phyloP scores from a whole-genome alignment of 2,329 filamentous ascomycete genomes.

The Xylogone sp. region DNA sequence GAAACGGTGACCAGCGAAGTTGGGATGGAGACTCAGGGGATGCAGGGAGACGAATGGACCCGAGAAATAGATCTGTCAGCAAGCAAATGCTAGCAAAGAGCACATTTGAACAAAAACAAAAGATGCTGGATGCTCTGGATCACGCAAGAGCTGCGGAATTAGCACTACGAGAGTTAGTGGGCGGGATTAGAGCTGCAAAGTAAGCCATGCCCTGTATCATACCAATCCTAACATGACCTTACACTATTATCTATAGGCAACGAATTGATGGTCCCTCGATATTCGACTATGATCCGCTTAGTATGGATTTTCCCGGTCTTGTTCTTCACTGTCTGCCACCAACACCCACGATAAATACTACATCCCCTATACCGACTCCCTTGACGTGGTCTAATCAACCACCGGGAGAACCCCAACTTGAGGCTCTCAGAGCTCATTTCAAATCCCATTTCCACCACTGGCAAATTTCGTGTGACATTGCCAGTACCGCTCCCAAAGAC shows the following conservation, averaged over 20 bases:
- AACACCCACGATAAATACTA: conserved; percentile 73
- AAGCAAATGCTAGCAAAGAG: conserved; percentile 44
- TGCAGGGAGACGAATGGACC: conserved; percentile 25
- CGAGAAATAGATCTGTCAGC: conserved; percentile 37
- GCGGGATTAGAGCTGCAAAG: conserved; percentile 80
- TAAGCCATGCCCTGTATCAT: conserved; percentile 40
- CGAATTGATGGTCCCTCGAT: conserved; percentile 54
- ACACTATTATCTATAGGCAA: conserved; percentile 35
- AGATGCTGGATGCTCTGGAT: conserved; percentile 67
- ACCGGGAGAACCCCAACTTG: conserved; percentile 69
- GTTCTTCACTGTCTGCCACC: conserved; percentile 77
- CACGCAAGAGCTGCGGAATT: conserved; percentile 81
- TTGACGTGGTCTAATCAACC: conserved; percentile 79
- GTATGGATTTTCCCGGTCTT: conserved; percentile 81
- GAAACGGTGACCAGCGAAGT: conserved; percentile 37
- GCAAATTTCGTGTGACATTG: conserved; percentile 50
- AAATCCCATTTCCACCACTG: conserved; percentile 63
- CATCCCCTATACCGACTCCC: conserved; percentile 72
- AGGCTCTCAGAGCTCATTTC: conserved; percentile 66
- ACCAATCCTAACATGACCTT: conserved; percentile 6
- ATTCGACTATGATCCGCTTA: conserved; percentile 79
- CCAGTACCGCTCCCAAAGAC: conserved; percentile 45
- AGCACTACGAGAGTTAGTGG: conserved; percentile 77
- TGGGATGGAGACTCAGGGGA: conserved; percentile 31
- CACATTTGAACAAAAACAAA: conserved; percentile 60